Evolutionary conservation across 73 alveolate species (phyloP), one percentile per base, ranked within the genome.

Genomic region (Diophrys sp.): DNA sequence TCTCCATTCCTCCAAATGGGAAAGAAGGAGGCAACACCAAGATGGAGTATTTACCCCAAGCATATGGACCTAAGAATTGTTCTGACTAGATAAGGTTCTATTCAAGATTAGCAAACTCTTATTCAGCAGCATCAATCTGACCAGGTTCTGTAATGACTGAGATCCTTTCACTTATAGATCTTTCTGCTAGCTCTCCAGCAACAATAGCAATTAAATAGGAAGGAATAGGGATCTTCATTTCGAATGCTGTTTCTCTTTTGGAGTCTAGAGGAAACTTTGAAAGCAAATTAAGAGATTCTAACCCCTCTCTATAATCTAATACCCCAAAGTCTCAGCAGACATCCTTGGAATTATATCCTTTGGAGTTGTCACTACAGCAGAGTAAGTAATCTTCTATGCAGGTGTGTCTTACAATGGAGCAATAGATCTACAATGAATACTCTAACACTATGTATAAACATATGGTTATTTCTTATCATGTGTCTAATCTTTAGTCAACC

Each of bases 381-480:
- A 33, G 62, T 87, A 90, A 0, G 98, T 82, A 32, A 93, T 77
- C 90, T 97, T 97, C 23, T 95, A 87, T 23, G 96, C 87, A 2
- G 99, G 99, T 5, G 98, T 93, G 75, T 97, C 99, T 89, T 95
- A 93, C 73, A 94, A 82, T 23, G 99, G 99, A 67, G 92, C 80
- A 79, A 96, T 33, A 24, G 97, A 84, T 80, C 99, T 82, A 32
- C 96, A 93, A 71, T 74, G 87, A 29, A 89, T 94, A 57, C 98
- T 88, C 76, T 91, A 97, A 74, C 96, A 90, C 82, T 93, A 94
- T 11, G 98, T 87, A 76, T 88, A 97, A 75, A 94, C 78, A 56
- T 78, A 92, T 0, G 98, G 98, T 62, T 82, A 56, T 14, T 76
- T 78, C 81, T 94, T 90, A 28, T 96, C 98, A 31, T 81, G 79